These are phyloP conservation scores for Puccinia hordei DNA, from an alignment of 1,284 basidiomycete genomes.

Conservation along the genomic window DNA sequence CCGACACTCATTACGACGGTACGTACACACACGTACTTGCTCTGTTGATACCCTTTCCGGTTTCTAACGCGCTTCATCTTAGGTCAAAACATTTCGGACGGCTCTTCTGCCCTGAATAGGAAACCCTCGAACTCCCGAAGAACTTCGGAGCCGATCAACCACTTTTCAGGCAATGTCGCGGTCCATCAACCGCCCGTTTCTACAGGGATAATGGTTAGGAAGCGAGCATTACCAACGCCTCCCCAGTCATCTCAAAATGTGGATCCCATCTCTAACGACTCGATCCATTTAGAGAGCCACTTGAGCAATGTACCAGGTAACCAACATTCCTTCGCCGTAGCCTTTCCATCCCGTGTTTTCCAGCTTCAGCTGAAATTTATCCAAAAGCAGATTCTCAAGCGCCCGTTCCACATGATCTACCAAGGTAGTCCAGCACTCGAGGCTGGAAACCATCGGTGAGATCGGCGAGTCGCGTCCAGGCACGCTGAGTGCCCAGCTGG, in stretches of 20 bases:
- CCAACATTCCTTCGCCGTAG: too few relatives aligned
- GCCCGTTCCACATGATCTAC: not conserved
- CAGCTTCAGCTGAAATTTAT: not conserved
- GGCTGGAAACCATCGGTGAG: constrained; percentile 58
- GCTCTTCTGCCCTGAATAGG: not conserved
- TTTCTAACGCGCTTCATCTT: not conserved
- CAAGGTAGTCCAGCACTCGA: not conserved
- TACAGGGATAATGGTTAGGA: not conserved
- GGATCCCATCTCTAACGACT: not conserved
- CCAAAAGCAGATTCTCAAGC: not conserved
- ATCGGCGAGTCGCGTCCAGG: constrained; percentile 57
- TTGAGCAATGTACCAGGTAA: not conserved
- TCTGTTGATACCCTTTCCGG: not conserved
- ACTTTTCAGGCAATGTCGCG: not conserved
- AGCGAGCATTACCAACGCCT: constrained; percentile 43
- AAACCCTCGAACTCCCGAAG: constrained; percentile 22
- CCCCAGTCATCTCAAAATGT: constrained; percentile 17
- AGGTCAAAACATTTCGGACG: not conserved
- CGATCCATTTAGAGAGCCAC: not conserved
- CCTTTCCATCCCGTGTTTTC: not conserved
- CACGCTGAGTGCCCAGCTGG: constrained; percentile 50
- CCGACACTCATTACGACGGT: constrained; percentile 5
- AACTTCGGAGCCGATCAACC: constrained; percentile 37
- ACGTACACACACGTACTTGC: not conserved
- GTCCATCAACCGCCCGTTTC: not conserved